Conservation (phyloP, 257 asterid genomes). For the Verbascum thapsus region DNA sequence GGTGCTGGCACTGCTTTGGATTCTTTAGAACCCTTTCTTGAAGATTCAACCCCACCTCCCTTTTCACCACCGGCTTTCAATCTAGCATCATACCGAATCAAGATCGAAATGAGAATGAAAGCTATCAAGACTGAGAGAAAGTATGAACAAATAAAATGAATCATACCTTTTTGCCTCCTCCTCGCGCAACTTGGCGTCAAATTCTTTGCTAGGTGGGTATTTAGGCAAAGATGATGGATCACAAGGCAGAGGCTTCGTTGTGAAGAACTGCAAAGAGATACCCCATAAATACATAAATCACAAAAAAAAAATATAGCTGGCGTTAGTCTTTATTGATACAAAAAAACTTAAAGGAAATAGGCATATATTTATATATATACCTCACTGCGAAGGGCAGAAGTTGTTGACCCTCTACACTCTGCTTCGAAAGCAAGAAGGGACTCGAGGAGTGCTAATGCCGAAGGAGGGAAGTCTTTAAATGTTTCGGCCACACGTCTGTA, state of each 20-base stretch:
- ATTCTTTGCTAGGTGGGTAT: conserved; percentile 83
- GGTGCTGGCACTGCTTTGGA: conserved; percentile 66
- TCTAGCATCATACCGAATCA: conserved; percentile 41
- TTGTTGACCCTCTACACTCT: conserved; percentile 63
- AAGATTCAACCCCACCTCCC: conserved; percentile 49
- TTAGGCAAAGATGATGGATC: conserved; percentile 74
- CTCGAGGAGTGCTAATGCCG: conserved; percentile 64
- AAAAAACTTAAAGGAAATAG: neutral
- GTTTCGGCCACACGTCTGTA: conserved; percentile 64
- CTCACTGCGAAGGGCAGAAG: conserved; percentile 76
- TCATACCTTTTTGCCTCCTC: conserved; percentile 72
- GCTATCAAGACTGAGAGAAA: conserved; percentile 8
- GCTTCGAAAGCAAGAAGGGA: conserved; percentile 88
- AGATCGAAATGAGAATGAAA: conserved; percentile 29
- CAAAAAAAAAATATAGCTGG: conserved; percentile 7
- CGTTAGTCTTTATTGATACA: neutral
- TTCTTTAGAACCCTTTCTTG: conserved; percentile 46
- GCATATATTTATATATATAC: conserved; percentile 46
- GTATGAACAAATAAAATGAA: neutral
- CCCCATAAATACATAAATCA: conserved; percentile 21
- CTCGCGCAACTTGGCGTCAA: conserved; percentile 63
- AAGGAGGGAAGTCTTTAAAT: conserved; percentile 68
- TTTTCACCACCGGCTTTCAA: conserved; percentile 55
- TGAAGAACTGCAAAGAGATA: conserved; percentile 57
- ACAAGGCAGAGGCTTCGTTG: conserved; percentile 75